Conservation (phyloP, 306 rosid genomes). For the Vicia sativa region DNA sequence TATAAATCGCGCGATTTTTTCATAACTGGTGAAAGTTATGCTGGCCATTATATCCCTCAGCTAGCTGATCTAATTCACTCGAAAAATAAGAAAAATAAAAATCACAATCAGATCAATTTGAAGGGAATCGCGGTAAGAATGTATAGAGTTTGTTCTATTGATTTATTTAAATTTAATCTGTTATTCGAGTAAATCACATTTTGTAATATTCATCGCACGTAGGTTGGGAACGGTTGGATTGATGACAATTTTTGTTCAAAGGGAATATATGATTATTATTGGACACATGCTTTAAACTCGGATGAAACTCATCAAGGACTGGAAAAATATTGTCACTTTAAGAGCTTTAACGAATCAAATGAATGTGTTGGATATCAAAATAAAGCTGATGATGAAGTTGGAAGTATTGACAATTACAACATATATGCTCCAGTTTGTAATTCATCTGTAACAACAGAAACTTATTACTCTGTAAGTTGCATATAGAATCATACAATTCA, state of each 20-base stretch:
- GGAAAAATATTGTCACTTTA: constrained; percentile 48
- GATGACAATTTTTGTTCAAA: constrained; percentile 44
- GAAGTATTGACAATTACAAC: constrained; percentile 45
- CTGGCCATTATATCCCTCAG: constrained; percentile 71
- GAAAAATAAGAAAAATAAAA: constrained; percentile 33
- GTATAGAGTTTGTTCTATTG: background rate
- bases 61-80: constrained; percentile 54
- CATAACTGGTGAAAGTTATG: constrained; percentile 71
- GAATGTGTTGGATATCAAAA: constrained; percentile 32
- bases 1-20: constrained; percentile 59
- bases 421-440: constrained; percentile 55
- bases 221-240: constrained; percentile 74
- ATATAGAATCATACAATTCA: background rate
- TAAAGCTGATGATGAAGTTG: constrained; percentile 32
- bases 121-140: constrained; percentile 67
- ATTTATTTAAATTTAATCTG: background rate
- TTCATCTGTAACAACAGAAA: constrained; percentile 34
- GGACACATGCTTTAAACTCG: constrained; percentile 60
- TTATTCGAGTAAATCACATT: background rate
- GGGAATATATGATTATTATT: constrained; percentile 54
- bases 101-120: constrained; percentile 47
- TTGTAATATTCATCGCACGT: constrained; percentile 5
- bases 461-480: constrained; percentile 46
- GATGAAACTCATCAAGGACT: constrained; percentile 56
- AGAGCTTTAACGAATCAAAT: constrained; percentile 13